phyloP scores from a whole-genome alignment of 345 rosid species.

The Rubroshorea leprosula region DNA sequence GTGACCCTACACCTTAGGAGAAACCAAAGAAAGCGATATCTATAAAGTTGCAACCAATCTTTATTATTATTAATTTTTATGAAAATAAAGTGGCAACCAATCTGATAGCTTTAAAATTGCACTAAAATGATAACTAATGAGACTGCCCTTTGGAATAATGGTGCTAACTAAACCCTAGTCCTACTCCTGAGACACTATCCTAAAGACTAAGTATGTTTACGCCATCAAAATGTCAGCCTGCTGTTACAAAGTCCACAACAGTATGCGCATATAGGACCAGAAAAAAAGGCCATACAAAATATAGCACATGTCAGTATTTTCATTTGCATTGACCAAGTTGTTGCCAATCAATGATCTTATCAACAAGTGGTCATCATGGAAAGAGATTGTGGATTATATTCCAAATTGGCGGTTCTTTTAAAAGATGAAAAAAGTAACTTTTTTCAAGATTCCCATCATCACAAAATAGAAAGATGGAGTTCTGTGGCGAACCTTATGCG shows the following conservation, averaged over 20 bases:
- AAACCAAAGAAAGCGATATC: not conserved
- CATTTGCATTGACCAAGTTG: slow-evolving; percentile 27
- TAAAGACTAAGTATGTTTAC: slow-evolving; percentile 5
- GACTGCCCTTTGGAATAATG: slow-evolving; percentile 1
- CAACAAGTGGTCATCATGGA: slow-evolving; percentile 24
- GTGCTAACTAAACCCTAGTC: not conserved
- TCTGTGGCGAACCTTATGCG: slow-evolving; percentile 83
- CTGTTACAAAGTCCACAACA: slow-evolving; percentile 27
- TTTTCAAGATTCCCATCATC: slow-evolving; percentile 58
- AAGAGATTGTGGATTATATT: slow-evolving; percentile 42
- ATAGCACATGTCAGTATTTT: slow-evolving; percentile 36
- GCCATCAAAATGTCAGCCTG: slow-evolving; percentile 13
- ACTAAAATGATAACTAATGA: not conserved
- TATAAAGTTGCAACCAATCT: not conserved
- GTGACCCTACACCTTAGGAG: not conserved
- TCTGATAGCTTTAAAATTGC: not conserved
- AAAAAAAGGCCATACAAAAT: slow-evolving; percentile 14
- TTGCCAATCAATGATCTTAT: slow-evolving; percentile 27
- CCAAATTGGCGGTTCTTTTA: slow-evolving; percentile 50
- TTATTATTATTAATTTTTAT: no score
- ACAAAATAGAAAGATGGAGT: slow-evolving; percentile 45
- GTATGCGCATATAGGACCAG: not conserved
- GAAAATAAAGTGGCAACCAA: no score
- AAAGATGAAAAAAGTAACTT: slow-evolving; percentile 20
- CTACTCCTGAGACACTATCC: slow-evolving; percentile 4